These are phyloP conservation scores for Pseudopyrenochaeta lycopersici DNA, from an alignment of 2,329 filamentous ascomycete species.

Conservation along the genomic window DNA sequence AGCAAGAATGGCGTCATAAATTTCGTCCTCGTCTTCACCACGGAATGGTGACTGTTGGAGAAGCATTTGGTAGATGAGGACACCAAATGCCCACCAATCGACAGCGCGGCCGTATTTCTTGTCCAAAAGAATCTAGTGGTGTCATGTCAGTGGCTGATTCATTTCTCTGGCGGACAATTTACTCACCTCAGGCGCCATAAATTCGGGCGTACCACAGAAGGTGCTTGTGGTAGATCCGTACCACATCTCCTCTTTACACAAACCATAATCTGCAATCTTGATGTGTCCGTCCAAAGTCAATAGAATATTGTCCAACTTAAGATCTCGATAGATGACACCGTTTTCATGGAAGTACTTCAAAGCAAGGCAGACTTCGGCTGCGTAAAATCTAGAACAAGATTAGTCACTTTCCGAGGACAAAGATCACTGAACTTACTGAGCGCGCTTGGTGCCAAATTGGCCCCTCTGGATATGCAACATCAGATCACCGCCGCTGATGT, in stretches of 20 bases:
- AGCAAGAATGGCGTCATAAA: constrained; percentile 97
- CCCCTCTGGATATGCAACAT: constrained; percentile 99
- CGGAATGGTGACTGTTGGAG: constrained; percentile 98
- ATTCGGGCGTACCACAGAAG: constrained; percentile 99
- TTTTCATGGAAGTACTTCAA: constrained; percentile 99
- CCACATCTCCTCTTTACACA: constrained; percentile 99
- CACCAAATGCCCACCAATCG: constrained; percentile 99
- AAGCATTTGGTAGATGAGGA: constrained; percentile 99
- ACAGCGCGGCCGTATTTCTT: constrained; percentile 98
- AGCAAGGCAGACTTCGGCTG: constrained; percentile 94
- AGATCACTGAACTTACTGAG: constrained; percentile 79
- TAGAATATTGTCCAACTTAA: constrained; percentile 88
- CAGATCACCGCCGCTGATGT: constrained; percentile 96
- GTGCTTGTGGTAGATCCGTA: constrained; percentile 96
- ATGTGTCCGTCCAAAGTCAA: constrained; percentile 95
- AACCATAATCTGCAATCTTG: constrained; percentile 97
- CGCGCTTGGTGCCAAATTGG: constrained; percentile 93
- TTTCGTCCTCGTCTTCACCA: constrained; percentile 98
- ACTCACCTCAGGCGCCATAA: constrained; percentile 94
- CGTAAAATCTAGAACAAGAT: constrained; percentile 77
- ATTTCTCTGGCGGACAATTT: not conserved
- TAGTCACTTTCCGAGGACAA: constrained; percentile 10
- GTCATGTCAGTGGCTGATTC: not conserved
- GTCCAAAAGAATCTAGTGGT: constrained; percentile 82
- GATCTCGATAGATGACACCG: constrained; percentile 91